phyloP scores from a whole-genome alignment of 2,329 filamentous ascomycete species.

The Sordariomycetes sp. region DNA sequence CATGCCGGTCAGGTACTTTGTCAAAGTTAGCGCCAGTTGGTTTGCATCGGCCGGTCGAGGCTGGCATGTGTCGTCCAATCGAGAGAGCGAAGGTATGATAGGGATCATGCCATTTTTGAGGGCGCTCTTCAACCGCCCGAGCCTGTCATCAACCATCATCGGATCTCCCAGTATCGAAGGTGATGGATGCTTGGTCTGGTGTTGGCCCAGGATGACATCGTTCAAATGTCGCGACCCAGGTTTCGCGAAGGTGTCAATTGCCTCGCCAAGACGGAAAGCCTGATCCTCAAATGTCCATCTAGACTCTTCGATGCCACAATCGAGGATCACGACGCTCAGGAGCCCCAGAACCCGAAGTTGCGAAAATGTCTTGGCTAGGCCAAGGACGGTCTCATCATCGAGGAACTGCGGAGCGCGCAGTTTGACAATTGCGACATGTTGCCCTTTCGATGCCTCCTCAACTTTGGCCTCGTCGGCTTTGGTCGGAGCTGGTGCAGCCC shows the following conservation, averaged over 20 bases:
- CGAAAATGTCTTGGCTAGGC: constrained; percentile 73
- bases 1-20: constrained; percentile 64
- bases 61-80: constrained; percentile 27
- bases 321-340: constrained; percentile 72
- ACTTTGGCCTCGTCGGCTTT: not conserved
- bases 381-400: constrained; percentile 58
- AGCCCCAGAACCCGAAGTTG: constrained; percentile 79
- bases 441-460: not conserved
- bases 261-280: constrained; percentile 62
- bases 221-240: constrained; percentile 63
- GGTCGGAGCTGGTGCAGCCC: constrained; percentile 10
- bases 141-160: constrained; percentile 20
- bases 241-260: constrained; percentile 61
- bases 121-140: constrained; percentile 18
- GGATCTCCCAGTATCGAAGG: constrained; percentile 13
- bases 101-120: constrained; percentile 22
- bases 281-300: constrained; percentile 46
- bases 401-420: constrained; percentile 65
- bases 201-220: constrained; percentile 14
- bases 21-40: constrained; percentile 68
- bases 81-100: constrained; percentile 31
- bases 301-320: constrained; percentile 44
- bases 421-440: constrained; percentile 68
- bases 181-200: not conserved
- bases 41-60: constrained; percentile 31